Evolutionary conservation across 768 basidiomycete genomes (phyloP).

Genomic region (Tulasnella sp.): DNA sequence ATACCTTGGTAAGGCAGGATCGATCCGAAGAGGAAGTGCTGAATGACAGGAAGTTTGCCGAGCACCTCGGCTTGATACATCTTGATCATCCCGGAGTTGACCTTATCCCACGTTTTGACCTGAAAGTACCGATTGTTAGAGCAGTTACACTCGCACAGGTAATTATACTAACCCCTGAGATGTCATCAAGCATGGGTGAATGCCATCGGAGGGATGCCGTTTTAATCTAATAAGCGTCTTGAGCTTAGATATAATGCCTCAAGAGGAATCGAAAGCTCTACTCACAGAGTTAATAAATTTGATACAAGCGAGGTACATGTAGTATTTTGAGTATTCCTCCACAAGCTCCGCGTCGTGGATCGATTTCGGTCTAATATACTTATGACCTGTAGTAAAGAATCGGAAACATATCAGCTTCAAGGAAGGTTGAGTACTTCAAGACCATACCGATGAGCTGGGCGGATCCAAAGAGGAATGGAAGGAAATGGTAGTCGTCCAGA

Average conservation of each 20-base stretch:
- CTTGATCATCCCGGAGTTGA: constrained; percentile 92
- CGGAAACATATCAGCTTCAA: neutral
- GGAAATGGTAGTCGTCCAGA: constrained; percentile 91
- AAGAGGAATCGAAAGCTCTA: neutral
- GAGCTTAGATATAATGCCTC: neutral
- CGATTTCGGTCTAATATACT: constrained; percentile 79
- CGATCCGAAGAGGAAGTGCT: constrained; percentile 91
- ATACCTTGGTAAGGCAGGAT: constrained; percentile 61
- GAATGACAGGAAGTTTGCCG: constrained; percentile 87
- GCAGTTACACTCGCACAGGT: neutral
- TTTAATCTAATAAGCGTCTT: constrained; percentile 52
- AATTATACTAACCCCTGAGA: constrained; percentile 51
- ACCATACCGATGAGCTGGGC: constrained; percentile 56
- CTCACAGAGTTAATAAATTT: constrained; percentile 87
- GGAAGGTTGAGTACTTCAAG: neutral
- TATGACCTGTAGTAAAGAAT: constrained; percentile 48
- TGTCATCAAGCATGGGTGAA: constrained; percentile 97
- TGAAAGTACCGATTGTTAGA: constrained; percentile 11
- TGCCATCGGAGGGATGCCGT: constrained; percentile 95
- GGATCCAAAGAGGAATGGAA: constrained; percentile 80
- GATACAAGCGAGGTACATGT: constrained; percentile 97
- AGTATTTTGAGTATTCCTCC: constrained; percentile 82
- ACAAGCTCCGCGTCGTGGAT: constrained; percentile 88
- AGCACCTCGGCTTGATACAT: constrained; percentile 97
- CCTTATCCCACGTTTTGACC: constrained; percentile 94